Evolutionary conservation across 345 rosid species (phyloP), one percentile per base, ranked within the genome.

Genomic region (Theobroma cacao): DNA sequence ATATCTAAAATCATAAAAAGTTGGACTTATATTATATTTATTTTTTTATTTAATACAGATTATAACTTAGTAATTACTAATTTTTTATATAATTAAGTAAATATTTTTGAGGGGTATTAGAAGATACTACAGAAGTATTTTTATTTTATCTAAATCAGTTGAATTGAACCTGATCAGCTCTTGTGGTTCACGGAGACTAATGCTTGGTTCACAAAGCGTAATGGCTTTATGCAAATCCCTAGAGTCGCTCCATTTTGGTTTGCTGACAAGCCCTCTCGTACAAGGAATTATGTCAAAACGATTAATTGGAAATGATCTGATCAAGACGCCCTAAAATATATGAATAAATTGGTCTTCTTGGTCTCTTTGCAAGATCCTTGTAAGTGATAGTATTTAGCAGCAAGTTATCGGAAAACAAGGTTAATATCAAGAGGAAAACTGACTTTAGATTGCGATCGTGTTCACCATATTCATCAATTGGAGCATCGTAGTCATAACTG

Each of bases 231-330:
- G 99, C 79, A 93, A 81, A 75, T 93, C 94, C 81, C 91, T 88
- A 80, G 93, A 84, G 79, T 95, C 98, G 53, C 97, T 90, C 84
- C 93, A 95, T 83, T 95, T 95, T 63, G 97, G 95, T 75, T 93
- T 95, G 34, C 90, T 86, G 50, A 78, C 13, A 47, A 95, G 83
- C 11, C 99, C 98, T 95, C 18, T 30, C 45, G 45, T 24, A 2
- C 7, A 67, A 1, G 7, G 34, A 69, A 7, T 30, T 40, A 65
- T 65, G 31, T 0, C 43, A 1, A 34, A 63, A 63, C 4, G 55
- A 50, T 50, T 50, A 4, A 50, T 4, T 50, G 55, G 8, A 50
- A 18, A 47, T 47, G 12, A 47, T 0, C 12, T 7, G 47, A 41
- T 41, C 47, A 41, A 41, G 1, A 41, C 13, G 12, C 12, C 47